These are phyloP conservation scores for Fusarium coicis DNA, from an alignment of 2,329 filamentous ascomycete species.

Conservation along the genomic window DNA sequence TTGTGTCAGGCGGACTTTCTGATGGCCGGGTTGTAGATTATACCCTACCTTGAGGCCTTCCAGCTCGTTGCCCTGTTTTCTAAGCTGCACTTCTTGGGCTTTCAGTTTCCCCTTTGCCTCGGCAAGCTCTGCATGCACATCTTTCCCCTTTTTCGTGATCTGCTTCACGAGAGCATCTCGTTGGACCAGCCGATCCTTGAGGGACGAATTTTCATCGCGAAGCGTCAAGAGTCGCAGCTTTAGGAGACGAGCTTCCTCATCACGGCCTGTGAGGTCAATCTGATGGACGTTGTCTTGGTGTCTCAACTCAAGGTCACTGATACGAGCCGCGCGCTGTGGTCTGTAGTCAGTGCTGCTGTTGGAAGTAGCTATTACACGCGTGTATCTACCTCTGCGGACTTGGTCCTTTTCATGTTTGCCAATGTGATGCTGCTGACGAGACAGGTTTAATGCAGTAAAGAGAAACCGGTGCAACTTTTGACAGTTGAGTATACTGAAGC, in stretches of 20 bases:
- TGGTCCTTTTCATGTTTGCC: conserved; percentile 44
- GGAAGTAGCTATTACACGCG: conserved; percentile 35
- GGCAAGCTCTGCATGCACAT: conserved; percentile 56
- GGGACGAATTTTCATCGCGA: conserved; percentile 76
- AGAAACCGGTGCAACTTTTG: background rate
- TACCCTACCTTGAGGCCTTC: conserved; percentile 57
- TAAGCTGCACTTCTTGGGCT: conserved; percentile 59
- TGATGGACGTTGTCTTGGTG: conserved; percentile 74
- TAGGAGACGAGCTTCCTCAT: conserved; percentile 78
- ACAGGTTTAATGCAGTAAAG: background rate
- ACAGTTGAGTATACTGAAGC: conserved; percentile 1
- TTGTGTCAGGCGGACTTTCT: conserved; percentile 3
- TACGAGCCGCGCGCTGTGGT: conserved; percentile 55
- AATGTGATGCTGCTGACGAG: background rate
- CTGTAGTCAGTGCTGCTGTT: conserved; percentile 32
- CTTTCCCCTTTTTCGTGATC: conserved; percentile 54
- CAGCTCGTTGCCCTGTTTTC: conserved; percentile 61
- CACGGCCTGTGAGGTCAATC: conserved; percentile 74
- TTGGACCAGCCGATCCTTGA: conserved; percentile 71
- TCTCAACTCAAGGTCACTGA: conserved; percentile 72
- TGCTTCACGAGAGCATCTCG: conserved; percentile 69
- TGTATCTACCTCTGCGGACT: conserved; percentile 45
- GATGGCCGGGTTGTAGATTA: background rate
- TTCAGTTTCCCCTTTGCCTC: conserved; percentile 55
- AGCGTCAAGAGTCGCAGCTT: conserved; percentile 76